Conservation (phyloP, 768 basidiomycete genomes). For the Collybia mongolica region DNA sequence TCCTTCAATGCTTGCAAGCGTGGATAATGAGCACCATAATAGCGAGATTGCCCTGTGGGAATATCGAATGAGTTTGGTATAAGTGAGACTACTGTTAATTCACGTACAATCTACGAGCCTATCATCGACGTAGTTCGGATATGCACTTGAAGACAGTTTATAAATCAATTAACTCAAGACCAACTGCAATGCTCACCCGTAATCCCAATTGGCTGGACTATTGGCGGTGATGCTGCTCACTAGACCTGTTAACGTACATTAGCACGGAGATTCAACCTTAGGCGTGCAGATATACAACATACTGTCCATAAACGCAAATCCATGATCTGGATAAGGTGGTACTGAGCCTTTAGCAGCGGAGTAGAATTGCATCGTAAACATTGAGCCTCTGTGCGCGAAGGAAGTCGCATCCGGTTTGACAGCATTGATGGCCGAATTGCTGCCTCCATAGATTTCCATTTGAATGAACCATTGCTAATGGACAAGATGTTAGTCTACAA, state of each 20-base stretch:
- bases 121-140: conserved; percentile 44
- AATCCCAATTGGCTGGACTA: too few species aligned
- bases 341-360: conserved; percentile 28
- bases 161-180: too few species aligned
- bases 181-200: too few species aligned
- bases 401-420: conserved; percentile 38
- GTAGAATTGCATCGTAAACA: conserved; percentile 51
- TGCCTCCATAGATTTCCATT: conserved; percentile 43
- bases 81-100: not conserved
- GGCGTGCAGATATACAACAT: not conserved
- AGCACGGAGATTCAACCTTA: too few species aligned
- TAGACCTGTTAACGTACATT: too few species aligned
- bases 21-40: conserved; percentile 32
- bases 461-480: conserved; percentile 35
- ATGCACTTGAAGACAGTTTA: conserved; percentile 23
- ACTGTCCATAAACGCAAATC: not conserved
- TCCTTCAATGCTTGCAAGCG: conserved; percentile 24
- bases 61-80: not conserved
- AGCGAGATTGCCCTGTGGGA: conserved; percentile 29
- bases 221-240: too few species aligned
- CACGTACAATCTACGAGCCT: conserved; percentile 31
- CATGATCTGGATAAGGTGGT: not conserved
- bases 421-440: conserved; percentile 43
- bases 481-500: not conserved
- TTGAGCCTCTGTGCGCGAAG: conserved; percentile 40